phyloP scores from a whole-genome alignment of 1,284 basidiomycete species.

The Melampsora allii-populina region DNA sequence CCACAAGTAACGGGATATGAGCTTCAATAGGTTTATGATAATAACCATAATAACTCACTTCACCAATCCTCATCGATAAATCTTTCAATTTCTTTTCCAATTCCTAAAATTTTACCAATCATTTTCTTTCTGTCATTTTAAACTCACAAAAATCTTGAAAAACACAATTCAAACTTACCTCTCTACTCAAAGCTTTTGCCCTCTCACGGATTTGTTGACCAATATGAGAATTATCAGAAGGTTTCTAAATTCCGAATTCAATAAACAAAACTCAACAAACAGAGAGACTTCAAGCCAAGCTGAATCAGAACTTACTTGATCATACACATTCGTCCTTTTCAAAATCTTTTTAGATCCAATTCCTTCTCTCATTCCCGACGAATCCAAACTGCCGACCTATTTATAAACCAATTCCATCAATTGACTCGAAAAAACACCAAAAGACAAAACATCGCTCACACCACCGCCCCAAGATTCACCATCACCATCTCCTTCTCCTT shows the following conservation, averaged over 20 bases:
- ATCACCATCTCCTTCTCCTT: slow-evolving; percentile 53
- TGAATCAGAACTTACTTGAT: neutral
- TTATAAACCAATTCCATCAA: neutral
- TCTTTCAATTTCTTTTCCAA: slow-evolving; percentile 52
- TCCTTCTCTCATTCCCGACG: slow-evolving; percentile 46
- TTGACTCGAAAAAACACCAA: slow-evolving; percentile 49
- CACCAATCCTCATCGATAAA: slow-evolving; percentile 52
- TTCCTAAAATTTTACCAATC: slow-evolving; percentile 45
- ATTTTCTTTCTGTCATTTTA: neutral
- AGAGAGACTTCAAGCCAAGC: neutral
- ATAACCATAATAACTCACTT: slow-evolving; percentile 49
- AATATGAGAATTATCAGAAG: neutral
- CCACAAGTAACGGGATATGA: slow-evolving; percentile 45
- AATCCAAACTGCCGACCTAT: slow-evolving; percentile 52
- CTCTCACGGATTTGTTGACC: neutral
- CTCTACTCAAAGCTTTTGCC: neutral
- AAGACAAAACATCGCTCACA: slow-evolving; percentile 51
- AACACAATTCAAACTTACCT: neutral
- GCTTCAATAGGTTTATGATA: slow-evolving; percentile 46
- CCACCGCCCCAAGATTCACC: slow-evolving; percentile 55
- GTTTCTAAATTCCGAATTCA: neutral
- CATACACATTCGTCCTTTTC: slow-evolving; percentile 3
- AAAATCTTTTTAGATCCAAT: slow-evolving; percentile 54
- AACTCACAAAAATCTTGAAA: neutral
- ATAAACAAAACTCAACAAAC: neutral